Percentiles rank a stretch among this genome's conserved stretches.
These are phyloP conservation scores for Epichloe typhina DNA, from an alignment of 2,329 filamentous ascomycete genomes.

Conservation along the genomic window DNA sequence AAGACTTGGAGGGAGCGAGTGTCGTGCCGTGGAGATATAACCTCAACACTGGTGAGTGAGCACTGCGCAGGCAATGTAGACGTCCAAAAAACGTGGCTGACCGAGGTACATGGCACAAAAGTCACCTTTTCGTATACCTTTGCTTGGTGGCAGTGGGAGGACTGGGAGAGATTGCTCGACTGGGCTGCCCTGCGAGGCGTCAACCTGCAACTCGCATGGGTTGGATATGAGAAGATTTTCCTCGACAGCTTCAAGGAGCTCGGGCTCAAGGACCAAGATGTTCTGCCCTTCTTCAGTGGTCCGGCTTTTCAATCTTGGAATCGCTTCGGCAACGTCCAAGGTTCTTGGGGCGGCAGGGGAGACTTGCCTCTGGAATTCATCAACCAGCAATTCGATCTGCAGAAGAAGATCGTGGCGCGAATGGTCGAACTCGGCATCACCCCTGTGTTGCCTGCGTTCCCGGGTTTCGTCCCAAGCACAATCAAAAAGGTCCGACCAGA, in stretches of 20 bases:
- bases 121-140: constrained; percentile 39
- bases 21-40: constrained; percentile 23
- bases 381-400: constrained; percentile 31
- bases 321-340: constrained; percentile 39
- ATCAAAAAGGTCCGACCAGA: constrained; percentile 27
- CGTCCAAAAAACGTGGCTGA: neutral
- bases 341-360: constrained; percentile 29
- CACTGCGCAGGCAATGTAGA: no score
- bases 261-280: constrained; percentile 30
- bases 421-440: constrained; percentile 41
- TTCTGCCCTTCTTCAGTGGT: constrained; percentile 32
- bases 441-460: constrained; percentile 36
- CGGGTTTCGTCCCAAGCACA: constrained; percentile 33
- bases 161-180: constrained; percentile 39
- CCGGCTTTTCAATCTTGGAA: constrained; percentile 41
- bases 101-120: constrained; percentile 5
- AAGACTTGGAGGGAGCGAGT: constrained; percentile 7
- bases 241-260: constrained; percentile 32
- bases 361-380: constrained; percentile 31
- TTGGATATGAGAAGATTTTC: constrained; percentile 36
- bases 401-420: constrained; percentile 32
- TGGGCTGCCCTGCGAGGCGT: constrained; percentile 39
- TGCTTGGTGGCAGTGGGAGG: constrained; percentile 38
- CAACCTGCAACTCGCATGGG: constrained; percentile 38
- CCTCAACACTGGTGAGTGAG: constrained; percentile 31